Base-by-base conservation (phyloP, 1,139 yeast species). In the Yamadazyma triangularis region DNA sequence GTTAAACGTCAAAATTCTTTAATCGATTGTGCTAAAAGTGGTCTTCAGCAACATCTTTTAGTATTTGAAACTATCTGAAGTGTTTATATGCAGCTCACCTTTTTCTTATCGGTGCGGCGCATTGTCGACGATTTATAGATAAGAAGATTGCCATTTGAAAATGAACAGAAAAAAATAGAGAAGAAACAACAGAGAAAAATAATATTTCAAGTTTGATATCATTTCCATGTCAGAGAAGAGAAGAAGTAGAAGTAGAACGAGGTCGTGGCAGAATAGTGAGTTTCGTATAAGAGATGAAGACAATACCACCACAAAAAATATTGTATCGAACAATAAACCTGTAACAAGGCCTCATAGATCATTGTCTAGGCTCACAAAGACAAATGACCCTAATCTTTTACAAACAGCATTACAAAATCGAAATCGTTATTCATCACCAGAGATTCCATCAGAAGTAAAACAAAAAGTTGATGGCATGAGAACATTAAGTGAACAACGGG, bases 11-110 rank as follows among this genome's bases (percentile, higher is more conserved):
- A 70, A 35, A 54, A 53, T 35, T 68, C 76, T n/a, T 56, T 78
- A 41, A 57, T 74, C 21, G 71, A 69, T 24, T 68, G 74, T 42
- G 79, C 79, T 2, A 54, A 62, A 29, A 67, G 60, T 28, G 60
- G 70, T 15, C 40, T 70, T 18, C 47, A 51, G n/a, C 58, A 58
- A 34, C 44, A 45, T 1, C 36, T 47, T 13, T 48, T 51, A 15
- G 32, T 38, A 23, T 49, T 56, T 37, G 54, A 39, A 18, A 18
- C 20, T 7, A 18, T 6, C 8, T 18, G 9, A 18, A 18, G 6
- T 18, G 6, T 18, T 9, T 7, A 18, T 6, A 9, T 18, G n/a
- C n/a, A n/a, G n/a, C n/a, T n/a, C n/a, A n/a, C n/a, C n/a, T n/a
- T 11, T 23, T 15, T 8, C 25, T 23, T 23, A 23, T 23, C 25